Base-by-base conservation (phyloP, 108 stramenopile genomes). In the Cyclotella choctawhatcheeana region DNA sequence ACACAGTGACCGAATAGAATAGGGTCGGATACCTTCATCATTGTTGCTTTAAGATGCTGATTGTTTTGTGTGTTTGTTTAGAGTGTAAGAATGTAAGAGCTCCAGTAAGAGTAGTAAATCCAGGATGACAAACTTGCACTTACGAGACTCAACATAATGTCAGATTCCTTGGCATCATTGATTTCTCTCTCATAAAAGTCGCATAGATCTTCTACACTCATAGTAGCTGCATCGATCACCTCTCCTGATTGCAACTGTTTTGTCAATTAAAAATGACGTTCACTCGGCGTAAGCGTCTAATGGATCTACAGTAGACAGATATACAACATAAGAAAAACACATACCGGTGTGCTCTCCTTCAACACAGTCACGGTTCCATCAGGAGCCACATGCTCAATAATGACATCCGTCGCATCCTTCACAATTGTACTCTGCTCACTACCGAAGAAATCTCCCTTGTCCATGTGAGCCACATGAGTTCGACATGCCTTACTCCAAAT, bases 11-110 rank as follows among this genome's bases (percentile, higher is more conserved):
- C 96, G 75, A 97, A 97, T 77, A 97, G 83, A 81, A 97, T 94
- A 2, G 96, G 96, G 73, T 97, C 96, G 31, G 84, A 86, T 13
- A 97, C 84, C 81, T 97, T 97, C 96, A 97, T 97, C 96, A 97
- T 97, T 53, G 96, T 97, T 27, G 96, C 96, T 74, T 97, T 97
- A 16, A 97, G 81, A 67, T 97, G 96, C 67, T 73, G 44, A n/a
- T 69, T 58, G 21, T 52, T n/a, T 52, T 52, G 51, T 21, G 1
- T n/a, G 10, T 18, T n/a, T 10, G 24, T 24, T 26, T 35, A 40
- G 6, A 35, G 2, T 2, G 34, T 54, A 7, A 67, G 14, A 6
- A 5, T 10, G n/a, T 32, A 22, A 10, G 22, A 5, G n/a, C 0
- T 21, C 2, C 10, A 52, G 10, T 52, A 21, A 52, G 21, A 52